Evolutionary conservation across 2,329 filamentous ascomycete species (phyloP).

Genomic region (Cercospora zeina): DNA sequence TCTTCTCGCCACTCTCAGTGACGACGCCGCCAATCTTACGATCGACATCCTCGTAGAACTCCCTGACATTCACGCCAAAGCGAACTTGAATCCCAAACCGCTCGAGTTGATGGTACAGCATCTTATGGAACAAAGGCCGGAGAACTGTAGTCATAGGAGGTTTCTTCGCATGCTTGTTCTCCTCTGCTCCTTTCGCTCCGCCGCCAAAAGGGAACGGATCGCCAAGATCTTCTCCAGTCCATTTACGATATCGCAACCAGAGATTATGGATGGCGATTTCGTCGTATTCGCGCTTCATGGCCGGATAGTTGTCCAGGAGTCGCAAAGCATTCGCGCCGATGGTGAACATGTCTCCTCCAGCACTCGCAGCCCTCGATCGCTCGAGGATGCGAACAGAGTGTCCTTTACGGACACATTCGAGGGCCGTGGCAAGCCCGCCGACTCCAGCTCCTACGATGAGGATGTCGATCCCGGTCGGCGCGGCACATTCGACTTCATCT

Average conservation of each 20-base stretch:
- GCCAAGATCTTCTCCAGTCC: slow-evolving; percentile 28
- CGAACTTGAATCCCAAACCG: slow-evolving; percentile 27
- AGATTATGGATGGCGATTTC: slow-evolving; percentile 27
- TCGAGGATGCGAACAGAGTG: slow-evolving; percentile 31
- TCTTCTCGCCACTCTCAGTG: slow-evolving; percentile 44
- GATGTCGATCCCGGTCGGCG: slow-evolving; percentile 28
- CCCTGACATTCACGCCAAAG: slow-evolving; percentile 39
- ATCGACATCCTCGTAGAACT: slow-evolving; percentile 49
- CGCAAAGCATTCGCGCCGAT: slow-evolving; percentile 46
- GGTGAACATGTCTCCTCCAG: slow-evolving; percentile 28
- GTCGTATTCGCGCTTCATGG: slow-evolving; percentile 28
- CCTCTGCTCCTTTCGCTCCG: slow-evolving; percentile 17
- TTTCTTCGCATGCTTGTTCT: slow-evolving; percentile 16
- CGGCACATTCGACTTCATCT: slow-evolving; percentile 21
- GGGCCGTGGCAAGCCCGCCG: slow-evolving; percentile 29
- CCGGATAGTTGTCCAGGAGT: slow-evolving; percentile 27
- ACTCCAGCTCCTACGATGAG: slow-evolving; percentile 31
- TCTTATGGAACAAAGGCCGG: slow-evolving; percentile 26
- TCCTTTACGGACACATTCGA: slow-evolving; percentile 33
- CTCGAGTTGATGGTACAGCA: slow-evolving; percentile 29
- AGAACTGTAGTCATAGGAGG: slow-evolving; percentile 29
- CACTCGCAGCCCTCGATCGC: slow-evolving; percentile 17
- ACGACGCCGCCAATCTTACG: slow-evolving; percentile 32
- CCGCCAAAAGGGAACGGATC: slow-evolving; percentile 19
- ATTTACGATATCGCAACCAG: slow-evolving; percentile 28